Evolutionary conservation across 495 filamentous ascomycete species (phyloP), one percentile per base, ranked within the genome.

Genomic region (Poronia punctata): DNA sequence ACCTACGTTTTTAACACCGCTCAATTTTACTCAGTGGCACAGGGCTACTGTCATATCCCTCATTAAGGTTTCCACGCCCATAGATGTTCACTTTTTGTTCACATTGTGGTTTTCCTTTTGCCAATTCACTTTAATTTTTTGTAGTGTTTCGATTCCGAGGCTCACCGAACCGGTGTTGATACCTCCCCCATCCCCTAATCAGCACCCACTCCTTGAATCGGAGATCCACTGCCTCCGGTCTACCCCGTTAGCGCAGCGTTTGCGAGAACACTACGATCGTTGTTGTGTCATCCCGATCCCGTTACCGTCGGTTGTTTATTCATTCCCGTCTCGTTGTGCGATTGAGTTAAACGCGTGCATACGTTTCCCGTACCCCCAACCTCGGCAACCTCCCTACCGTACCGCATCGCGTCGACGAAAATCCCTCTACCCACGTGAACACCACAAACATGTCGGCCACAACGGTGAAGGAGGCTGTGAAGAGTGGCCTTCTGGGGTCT

Each of bases 401-500:
- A 44, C 27, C 20, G 11, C 17, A 16, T 24, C 19, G 15, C 30
- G 12, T 38, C 7, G 34, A 15, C 12, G 15, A 17, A 38, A 11
- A 38, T 27, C 21, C 15, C 35, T 1, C 6, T 20, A 5, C 27
- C 20, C 11, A 15, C 37, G 35, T 37, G 26, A 18, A 20, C 27
- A 38, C 27, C 46, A 43, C 30, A 48, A 54, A 38, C 18, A 69
- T 68, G 66, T 53, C 65, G 40, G 59, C 47, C 31, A 62, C 63
- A 15, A 50, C 68, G 22, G 73, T 85, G 30, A 84, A 77, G 66
- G 80, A 81, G 55, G 70, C 68, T 7, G 79, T 90, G 49, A 90
- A 89, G 67, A 83, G 86, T 64, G 79, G 71, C 32, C 70, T 94
- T 42, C 63, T 92, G 23, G 86, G 86, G 54, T 69, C 68, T 41